Evolutionary conservation across 2,329 filamentous ascomycete species (phyloP).

Genomic region (Calonectria pseudoreteaudii): DNA sequence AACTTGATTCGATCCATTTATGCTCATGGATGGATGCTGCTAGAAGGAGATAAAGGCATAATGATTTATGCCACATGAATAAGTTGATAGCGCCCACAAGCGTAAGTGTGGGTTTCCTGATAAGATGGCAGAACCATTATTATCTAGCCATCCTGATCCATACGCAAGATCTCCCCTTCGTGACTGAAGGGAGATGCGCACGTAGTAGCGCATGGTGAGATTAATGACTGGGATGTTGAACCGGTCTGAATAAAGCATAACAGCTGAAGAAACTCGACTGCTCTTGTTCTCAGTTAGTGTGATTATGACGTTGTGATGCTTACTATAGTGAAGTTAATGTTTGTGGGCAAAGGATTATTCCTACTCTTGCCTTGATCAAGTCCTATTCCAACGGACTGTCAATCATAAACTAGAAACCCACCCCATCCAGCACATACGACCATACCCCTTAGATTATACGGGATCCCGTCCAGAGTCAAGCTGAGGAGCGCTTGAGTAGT

Average conservation of each 20-base stretch:
- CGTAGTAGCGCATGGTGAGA: not conserved
- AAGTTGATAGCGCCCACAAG: not conserved
- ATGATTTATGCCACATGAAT: not conserved
- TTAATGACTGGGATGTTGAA: not conserved
- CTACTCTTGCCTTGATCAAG: not conserved
- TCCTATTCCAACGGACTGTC: not conserved
- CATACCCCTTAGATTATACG: not conserved
- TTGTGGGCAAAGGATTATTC: not conserved
- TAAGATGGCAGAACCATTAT: not conserved
- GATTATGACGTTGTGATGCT: not conserved
- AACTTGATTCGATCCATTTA: not conserved
- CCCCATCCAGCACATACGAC: not conserved
- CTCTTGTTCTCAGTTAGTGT: not conserved
- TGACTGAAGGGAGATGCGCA: not conserved
- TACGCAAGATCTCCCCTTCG: not conserved
- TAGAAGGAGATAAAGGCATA: not conserved
- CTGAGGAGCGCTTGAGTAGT: not conserved
- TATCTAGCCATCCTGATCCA: not conserved
- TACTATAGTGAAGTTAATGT: not conserved
- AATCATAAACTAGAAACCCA: not conserved
- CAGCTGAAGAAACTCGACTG: not conserved
- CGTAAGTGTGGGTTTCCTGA: no score
- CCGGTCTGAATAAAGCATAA: not conserved
- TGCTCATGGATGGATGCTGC: not conserved
- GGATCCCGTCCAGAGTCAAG: not conserved